Conservation (phyloP, 331 rosid species). For the Pyrus hybrid region DNA sequence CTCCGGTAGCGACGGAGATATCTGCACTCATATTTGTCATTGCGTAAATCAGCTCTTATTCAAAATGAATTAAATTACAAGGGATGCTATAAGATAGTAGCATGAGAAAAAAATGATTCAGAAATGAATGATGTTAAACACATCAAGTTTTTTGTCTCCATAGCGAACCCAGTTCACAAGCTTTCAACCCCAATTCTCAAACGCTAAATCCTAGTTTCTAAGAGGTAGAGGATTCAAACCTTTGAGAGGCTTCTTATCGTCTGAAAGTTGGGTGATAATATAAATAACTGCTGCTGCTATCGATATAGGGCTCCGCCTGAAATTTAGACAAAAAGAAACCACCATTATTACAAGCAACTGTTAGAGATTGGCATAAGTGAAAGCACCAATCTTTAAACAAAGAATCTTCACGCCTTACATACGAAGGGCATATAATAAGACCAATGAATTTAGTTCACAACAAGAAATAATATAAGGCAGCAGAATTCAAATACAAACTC, state of each 20-base stretch:
- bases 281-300: constrained; percentile 94
- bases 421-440: no score
- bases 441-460: background rate
- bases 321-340: background rate
- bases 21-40: constrained; percentile 38
- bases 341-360: background rate
- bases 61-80: background rate
- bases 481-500: background rate
- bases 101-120: background rate
- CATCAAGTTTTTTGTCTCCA: background rate
- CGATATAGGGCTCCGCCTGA: constrained; percentile 97
- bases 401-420: background rate
- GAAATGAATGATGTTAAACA: background rate
- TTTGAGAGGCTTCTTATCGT: constrained; percentile 84
- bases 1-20: constrained; percentile 86
- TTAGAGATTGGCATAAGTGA: background rate
- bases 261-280: constrained; percentile 86
- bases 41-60: background rate
- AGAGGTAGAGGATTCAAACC: constrained; percentile 28
- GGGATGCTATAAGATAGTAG: background rate
- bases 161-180: background rate
- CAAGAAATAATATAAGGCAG: background rate
- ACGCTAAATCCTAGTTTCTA: background rate
- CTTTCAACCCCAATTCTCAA: background rate
- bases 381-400: background rate